These are phyloP conservation scores for Xylaria sp. DNA, from an alignment of 2,329 filamentous ascomycete genomes.

Conservation along the genomic window DNA sequence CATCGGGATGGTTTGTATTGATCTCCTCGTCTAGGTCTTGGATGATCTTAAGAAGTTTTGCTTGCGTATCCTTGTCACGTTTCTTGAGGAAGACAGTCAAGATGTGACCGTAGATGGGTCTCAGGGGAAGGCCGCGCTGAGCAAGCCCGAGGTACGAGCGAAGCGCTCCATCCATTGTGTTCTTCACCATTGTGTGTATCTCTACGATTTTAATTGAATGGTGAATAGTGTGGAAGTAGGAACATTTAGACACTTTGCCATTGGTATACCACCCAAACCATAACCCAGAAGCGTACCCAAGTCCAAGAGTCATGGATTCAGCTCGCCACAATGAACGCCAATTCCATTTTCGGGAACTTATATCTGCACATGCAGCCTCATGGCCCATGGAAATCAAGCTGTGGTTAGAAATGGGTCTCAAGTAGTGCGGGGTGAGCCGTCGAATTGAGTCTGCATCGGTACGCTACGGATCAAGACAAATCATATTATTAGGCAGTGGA, in stretches of 20 bases:
- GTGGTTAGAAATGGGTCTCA: not conserved
- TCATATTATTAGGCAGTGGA: not conserved
- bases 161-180: constrained; percentile 27
- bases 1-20: constrained; percentile 15
- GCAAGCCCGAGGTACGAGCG: constrained; percentile 16
- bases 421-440: not conserved
- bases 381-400: not conserved
- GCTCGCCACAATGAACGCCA: constrained; percentile 14
- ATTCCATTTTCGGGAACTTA: not conserved
- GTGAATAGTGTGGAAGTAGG: not conserved
- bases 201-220: not conserved
- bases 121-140: constrained; percentile 34
- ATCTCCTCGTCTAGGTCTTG: constrained; percentile 27
- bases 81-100: constrained; percentile 33
- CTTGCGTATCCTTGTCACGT: constrained; percentile 10
- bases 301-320: not conserved
- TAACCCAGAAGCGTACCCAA: not conserved
- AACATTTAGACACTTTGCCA: not conserved
- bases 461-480: not conserved
- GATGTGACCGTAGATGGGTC: constrained; percentile 31
- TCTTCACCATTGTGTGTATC: constrained; percentile 15
- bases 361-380: not conserved
- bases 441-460: not conserved
- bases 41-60: constrained; percentile 22
- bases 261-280: constrained; percentile 14